A percentile compares a stretch with the other conserved stretches of the same genome.
Evolutionary conservation across 2,329 filamentous ascomycete genomes (phyloP).

Genomic region (Exophiala spinifera): DNA sequence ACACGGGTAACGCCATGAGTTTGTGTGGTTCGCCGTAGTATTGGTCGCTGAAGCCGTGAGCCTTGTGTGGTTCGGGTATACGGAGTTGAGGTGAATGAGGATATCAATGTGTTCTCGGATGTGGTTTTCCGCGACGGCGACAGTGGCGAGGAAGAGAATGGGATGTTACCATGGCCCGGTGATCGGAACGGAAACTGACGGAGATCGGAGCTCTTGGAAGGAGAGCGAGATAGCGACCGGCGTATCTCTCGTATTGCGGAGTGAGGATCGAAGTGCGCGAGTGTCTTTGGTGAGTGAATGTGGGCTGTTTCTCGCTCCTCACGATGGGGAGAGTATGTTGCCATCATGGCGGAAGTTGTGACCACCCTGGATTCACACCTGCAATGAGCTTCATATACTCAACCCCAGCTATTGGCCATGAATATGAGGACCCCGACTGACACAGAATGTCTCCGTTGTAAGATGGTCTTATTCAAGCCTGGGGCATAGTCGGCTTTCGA

Average conservation of each 20-base stretch:
- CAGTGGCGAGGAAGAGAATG: conserved; percentile 51
- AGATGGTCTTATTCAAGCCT: neutral
- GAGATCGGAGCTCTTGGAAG: conserved; percentile 69
- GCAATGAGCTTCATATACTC: conserved; percentile 2
- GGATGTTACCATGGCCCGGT: conserved; percentile 50
- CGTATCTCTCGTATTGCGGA: conserved; percentile 78
- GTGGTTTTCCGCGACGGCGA: conserved; percentile 57
- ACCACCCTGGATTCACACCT: conserved; percentile 11
- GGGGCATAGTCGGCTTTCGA: neutral
- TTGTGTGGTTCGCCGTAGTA: conserved; percentile 39
- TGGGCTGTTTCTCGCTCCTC: conserved; percentile 72
- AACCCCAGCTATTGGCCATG: conserved; percentile 16
- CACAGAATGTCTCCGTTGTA: conserved; percentile 5
- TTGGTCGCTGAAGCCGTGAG: conserved; percentile 56
- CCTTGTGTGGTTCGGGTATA: conserved; percentile 65
- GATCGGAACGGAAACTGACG: conserved; percentile 54
- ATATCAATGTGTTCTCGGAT: conserved; percentile 52
- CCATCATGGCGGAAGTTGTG: conserved; percentile 39
- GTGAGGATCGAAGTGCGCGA: conserved; percentile 77
- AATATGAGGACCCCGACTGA: conserved; percentile 8
- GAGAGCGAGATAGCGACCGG: conserved; percentile 87
- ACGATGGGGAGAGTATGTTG: conserved; percentile 49
- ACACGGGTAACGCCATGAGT: conserved; percentile 48
- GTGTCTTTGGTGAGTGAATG: conserved; percentile 79
- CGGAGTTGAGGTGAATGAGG: conserved; percentile 50